Conservation (phyloP, 176 grass and related monocot genomes). For the Juncus inflexus region DNA sequence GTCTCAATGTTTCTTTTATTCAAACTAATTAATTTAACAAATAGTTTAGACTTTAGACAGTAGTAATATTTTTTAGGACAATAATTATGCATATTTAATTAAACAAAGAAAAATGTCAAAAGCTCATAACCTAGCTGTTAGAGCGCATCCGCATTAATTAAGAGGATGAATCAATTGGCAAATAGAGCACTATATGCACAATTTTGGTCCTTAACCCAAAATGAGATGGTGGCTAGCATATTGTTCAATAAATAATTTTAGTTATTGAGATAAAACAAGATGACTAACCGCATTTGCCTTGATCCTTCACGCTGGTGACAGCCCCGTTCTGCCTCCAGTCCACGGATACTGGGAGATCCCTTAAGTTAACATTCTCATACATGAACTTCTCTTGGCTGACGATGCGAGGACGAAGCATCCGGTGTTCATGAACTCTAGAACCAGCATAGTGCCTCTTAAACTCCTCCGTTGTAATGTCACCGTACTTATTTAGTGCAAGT, state of each 20-base stretch:
- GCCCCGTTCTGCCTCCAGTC: conserved; percentile 61
- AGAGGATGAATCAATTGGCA: neutral
- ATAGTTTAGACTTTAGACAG: no score
- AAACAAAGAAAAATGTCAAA: no score
- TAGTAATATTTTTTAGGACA: no score
- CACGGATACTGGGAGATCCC: conserved; percentile 32
- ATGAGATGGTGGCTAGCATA: neutral
- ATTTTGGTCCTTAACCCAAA: neutral
- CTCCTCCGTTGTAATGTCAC: conserved; percentile 55
- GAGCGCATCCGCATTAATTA: no score
- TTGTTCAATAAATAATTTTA: neutral
- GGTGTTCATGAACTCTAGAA: conserved; percentile 34
- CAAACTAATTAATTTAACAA: no score
- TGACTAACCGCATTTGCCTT: conserved; percentile 52
- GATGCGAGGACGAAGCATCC: neutral
- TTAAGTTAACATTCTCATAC: conserved; percentile 27
- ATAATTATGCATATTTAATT: no score
- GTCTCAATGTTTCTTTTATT: neutral
- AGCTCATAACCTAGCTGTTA: no score
- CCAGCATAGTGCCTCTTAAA: conserved; percentile 47
- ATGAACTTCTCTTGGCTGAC: conserved; percentile 40
- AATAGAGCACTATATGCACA: neutral
- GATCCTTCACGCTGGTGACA: conserved; percentile 60
- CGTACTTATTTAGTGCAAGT: conserved; percentile 74
- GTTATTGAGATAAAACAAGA: conserved; percentile 3